These are phyloP conservation scores for Asterella californica DNA, from an alignment of 225 moss, liverwort and hornwort species.

Conservation along the genomic window DNA sequence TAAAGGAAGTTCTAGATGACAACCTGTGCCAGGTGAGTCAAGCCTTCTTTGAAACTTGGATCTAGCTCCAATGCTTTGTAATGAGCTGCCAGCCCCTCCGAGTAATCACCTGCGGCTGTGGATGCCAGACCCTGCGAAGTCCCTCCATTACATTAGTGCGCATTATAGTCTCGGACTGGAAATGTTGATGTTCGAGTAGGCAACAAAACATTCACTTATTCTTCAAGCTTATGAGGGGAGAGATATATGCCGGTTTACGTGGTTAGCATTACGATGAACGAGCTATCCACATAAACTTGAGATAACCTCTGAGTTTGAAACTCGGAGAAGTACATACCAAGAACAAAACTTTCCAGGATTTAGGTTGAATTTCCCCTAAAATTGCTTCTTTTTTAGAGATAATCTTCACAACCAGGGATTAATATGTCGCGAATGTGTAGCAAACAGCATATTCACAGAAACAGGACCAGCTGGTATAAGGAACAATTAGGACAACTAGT, in stretches of 20 bases:
- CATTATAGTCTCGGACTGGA: not conserved
- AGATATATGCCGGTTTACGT: not conserved
- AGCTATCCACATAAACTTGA: too few species aligned
- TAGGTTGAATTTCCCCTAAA: too few species aligned
- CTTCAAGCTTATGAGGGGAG: not conserved
- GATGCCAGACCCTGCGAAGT: constrained; percentile 64
- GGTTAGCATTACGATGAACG: too few species aligned
- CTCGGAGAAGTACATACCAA: too few species aligned
- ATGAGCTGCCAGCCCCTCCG: constrained; percentile 55
- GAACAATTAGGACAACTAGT: too few species aligned
- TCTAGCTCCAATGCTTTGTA: constrained; percentile 69
- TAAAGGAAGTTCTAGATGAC: not conserved
- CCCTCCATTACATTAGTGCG: constrained; percentile 8
- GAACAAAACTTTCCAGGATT: too few species aligned
- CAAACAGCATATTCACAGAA: too few species aligned
- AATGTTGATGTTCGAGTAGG: not conserved
- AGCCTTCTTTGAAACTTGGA: constrained; percentile 71
- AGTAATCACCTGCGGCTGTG: constrained; percentile 67
- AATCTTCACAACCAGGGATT: too few species aligned
- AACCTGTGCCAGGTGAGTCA: constrained; percentile 85
- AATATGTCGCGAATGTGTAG: too few species aligned
- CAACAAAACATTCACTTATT: not conserved
- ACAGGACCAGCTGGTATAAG: too few species aligned
- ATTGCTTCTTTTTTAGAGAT: too few species aligned
- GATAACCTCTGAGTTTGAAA: too few species aligned